Evolutionary conservation across 73 alveolate genomes (phyloP).

Genomic region (Uronychia setigera): DNA sequence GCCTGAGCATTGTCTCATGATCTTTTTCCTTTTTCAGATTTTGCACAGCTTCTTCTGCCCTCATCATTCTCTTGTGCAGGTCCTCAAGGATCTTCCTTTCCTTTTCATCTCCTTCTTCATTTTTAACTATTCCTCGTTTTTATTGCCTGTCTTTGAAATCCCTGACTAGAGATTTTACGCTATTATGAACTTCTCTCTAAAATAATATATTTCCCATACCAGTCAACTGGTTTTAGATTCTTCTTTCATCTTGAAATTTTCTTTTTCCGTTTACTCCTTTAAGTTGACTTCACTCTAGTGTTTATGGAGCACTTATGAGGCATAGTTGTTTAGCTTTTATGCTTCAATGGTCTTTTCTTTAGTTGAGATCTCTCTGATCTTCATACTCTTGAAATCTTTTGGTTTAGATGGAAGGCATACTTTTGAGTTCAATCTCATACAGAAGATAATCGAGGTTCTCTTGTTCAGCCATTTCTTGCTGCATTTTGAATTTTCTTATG

Average conservation of each 20-base stretch:
- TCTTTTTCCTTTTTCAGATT: conserved; percentile 29
- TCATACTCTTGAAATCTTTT: background rate
- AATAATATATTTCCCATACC: background rate
- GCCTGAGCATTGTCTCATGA: conserved; percentile 35
- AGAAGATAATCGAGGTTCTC: background rate
- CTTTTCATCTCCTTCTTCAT: background rate
- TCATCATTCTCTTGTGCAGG: conserved; percentile 1
- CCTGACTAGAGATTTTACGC: conserved; percentile 14
- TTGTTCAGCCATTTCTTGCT: background rate
- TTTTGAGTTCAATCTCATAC: background rate
- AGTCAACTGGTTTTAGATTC: conserved; percentile 1
- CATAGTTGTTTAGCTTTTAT: background rate
- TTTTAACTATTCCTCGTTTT: conserved; percentile 11
- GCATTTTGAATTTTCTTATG: background rate
- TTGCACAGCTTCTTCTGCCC: conserved; percentile 15
- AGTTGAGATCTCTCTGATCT: background rate
- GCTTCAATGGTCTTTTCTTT: background rate
- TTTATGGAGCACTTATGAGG: background rate
- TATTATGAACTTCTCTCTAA: conserved; percentile 1
- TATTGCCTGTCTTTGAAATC: conserved; percentile 17
- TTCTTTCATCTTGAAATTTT: background rate
- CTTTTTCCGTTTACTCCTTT: background rate
- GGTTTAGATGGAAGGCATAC: background rate
- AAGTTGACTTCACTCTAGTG: background rate
- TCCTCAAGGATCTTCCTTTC: no score